These are phyloP conservation scores for Akanthomyces dipterigenus DNA, from an alignment of 2,329 filamentous ascomycete species.

Conservation along the genomic window DNA sequence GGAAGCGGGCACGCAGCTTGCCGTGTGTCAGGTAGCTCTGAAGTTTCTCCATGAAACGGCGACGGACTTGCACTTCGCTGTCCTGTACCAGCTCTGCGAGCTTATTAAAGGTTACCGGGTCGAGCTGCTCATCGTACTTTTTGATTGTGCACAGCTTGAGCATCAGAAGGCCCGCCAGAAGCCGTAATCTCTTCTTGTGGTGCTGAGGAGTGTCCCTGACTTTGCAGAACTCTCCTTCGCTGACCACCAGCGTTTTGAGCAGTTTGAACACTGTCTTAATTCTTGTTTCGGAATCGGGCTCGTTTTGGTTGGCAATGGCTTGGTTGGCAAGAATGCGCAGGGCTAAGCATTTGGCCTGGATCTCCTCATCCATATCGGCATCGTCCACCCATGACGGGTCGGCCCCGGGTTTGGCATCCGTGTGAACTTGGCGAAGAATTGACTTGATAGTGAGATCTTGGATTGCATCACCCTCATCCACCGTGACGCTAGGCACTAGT, in stretches of 20 bases:
- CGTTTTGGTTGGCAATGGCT: constrained; percentile 55
- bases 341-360: constrained; percentile 75
- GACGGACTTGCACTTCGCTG: constrained; percentile 63
- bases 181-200: constrained; percentile 73
- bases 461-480: constrained; percentile 69
- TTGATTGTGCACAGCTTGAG: constrained; percentile 78
- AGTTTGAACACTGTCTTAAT: constrained; percentile 69
- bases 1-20: constrained; percentile 69
- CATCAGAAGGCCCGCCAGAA: constrained; percentile 71
- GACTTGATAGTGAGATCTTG: constrained; percentile 70
- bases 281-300: constrained; percentile 47
- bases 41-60: constrained; percentile 72
- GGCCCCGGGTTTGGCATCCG: constrained; percentile 43
- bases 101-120: constrained; percentile 68
- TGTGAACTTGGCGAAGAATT: constrained; percentile 64
- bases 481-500: constrained; percentile 63
- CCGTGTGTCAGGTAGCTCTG: constrained; percentile 82
- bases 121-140: constrained; percentile 68
- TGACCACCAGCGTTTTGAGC: constrained; percentile 66
- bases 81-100: constrained; percentile 81
- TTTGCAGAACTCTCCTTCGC: constrained; percentile 75
- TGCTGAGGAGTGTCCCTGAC: constrained; percentile 65
- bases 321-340: constrained; percentile 83
- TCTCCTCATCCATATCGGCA: constrained; percentile 68
- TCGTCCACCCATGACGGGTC: constrained; percentile 63